These are phyloP conservation scores for Gigaspora rosea DNA, from an alignment of 192 early-diverging fungal species.

Conservation along the genomic window DNA sequence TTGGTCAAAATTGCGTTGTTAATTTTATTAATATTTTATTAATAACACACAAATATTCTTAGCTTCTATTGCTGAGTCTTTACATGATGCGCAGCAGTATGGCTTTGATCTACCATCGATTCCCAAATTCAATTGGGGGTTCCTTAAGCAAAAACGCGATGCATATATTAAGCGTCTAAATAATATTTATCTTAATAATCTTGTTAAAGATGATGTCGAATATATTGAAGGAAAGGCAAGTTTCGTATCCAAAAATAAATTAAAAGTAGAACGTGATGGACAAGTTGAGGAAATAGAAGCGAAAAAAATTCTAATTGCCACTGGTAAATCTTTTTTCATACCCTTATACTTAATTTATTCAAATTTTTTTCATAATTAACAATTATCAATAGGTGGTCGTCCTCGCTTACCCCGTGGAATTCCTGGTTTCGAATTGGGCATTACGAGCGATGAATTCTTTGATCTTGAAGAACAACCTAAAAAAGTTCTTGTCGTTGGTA, in stretches of 20 bases:
- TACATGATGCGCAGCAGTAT: slow-evolving; percentile 89
- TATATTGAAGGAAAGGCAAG: slow-evolving; percentile 82
- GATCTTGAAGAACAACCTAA: slow-evolving; percentile 89
- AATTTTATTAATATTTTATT: neutral
- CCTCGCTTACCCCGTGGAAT: slow-evolving; percentile 71
- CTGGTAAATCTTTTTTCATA: slow-evolving; percentile 49
- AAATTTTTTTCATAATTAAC: slow-evolving; percentile 28
- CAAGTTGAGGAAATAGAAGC: slow-evolving; percentile 60
- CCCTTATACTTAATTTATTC: slow-evolving; percentile 10
- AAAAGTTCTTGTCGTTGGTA: slow-evolving; percentile 85
- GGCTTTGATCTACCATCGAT: slow-evolving; percentile 72
- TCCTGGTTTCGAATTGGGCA: slow-evolving; percentile 85
- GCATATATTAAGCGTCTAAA: slow-evolving; percentile 96
- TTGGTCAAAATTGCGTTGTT: neutral
- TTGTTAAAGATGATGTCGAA: slow-evolving; percentile 83
- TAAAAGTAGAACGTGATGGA: slow-evolving; percentile 30
- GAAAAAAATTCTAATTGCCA: slow-evolving; percentile 91
- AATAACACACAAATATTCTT: neutral
- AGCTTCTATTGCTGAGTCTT: slow-evolving; percentile 83
- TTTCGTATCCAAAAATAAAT: slow-evolving; percentile 72
- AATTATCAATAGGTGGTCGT: slow-evolving; percentile 57
- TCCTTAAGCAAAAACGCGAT: slow-evolving; percentile 89
- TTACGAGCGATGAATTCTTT: slow-evolving; percentile 96
- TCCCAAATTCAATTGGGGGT: slow-evolving; percentile 73
- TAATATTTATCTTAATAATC: slow-evolving; percentile 92